phyloP scores from a whole-genome alignment of 306 rosid species.

The Gleditsia sinensis region DNA sequence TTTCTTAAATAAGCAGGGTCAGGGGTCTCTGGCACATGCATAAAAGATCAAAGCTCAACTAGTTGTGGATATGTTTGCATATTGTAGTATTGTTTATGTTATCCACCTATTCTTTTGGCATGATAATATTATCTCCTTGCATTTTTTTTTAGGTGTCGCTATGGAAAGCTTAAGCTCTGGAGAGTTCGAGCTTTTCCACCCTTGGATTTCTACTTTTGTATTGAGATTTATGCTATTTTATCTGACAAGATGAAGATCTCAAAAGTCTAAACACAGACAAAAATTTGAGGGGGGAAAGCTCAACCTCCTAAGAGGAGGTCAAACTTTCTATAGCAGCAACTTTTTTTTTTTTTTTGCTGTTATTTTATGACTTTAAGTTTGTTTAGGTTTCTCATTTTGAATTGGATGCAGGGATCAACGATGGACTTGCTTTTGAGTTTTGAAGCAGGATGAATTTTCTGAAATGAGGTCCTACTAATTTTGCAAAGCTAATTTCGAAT shows the following conservation, averaged over 20 bases:
- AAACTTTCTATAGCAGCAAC: no score
- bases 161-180: no score
- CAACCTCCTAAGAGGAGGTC: no score
- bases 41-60: not conserved
- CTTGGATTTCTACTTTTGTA: no score
- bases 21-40: not conserved
- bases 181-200: no score
- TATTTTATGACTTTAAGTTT: not conserved
- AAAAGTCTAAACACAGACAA: no score
- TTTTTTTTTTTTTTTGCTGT: not conserved
- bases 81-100: not conserved
- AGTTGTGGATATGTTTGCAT: not conserved
- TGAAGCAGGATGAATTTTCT: conserved; percentile 38
- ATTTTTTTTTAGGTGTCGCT: no score
- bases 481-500: conserved; percentile 31
- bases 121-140: not conserved
- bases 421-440: conserved; percentile 40
- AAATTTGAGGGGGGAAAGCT: no score
- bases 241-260: no score
- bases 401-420: conserved; percentile 43
- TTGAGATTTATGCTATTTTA: no score
- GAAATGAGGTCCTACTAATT: conserved; percentile 36
- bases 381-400: not conserved
- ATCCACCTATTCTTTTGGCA: not conserved
- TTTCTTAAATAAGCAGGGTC: no score